Evolutionary conservation across 345 rosid species (phyloP).

Genomic region (Salix arbutifolia): DNA sequence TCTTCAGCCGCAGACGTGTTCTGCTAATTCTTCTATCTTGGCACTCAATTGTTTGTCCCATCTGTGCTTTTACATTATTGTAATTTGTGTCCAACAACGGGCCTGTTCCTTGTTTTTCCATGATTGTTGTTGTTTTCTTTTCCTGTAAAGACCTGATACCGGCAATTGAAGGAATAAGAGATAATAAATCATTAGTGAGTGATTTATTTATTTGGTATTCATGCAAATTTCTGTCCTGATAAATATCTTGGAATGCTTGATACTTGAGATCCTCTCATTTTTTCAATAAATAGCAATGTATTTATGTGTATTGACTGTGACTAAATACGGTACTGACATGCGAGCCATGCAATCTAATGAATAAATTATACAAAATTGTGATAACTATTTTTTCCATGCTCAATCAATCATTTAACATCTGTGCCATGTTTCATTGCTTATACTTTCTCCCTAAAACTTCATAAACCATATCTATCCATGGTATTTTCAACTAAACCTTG

Average conservation of each 20-base stretch:
- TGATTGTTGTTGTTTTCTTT: neutral
- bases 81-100: neutral
- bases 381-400: no score
- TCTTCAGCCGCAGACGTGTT: conserved; percentile 36
- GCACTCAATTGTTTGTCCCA: neutral
- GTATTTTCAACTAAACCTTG: neutral
- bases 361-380: no score
- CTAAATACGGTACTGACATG: neutral
- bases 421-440: no score
- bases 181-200: conserved; percentile 3
- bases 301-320: neutral
- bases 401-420: no score
- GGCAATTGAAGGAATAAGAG: conserved; percentile 8
- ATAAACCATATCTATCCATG: neutral
- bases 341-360: no score
- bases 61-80: neutral
- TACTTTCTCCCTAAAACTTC: no score
- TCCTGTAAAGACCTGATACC: conserved; percentile 6
- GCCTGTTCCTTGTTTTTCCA: neutral
- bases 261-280: no score
- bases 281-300: neutral
- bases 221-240: neutral
- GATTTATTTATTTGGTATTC: neutral
- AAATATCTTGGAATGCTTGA: no score
- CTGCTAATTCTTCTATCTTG: conserved; percentile 27